Evolutionary conservation across 805 yeast species (phyloP).

Genomic region (Candida sakaeoensis): DNA sequence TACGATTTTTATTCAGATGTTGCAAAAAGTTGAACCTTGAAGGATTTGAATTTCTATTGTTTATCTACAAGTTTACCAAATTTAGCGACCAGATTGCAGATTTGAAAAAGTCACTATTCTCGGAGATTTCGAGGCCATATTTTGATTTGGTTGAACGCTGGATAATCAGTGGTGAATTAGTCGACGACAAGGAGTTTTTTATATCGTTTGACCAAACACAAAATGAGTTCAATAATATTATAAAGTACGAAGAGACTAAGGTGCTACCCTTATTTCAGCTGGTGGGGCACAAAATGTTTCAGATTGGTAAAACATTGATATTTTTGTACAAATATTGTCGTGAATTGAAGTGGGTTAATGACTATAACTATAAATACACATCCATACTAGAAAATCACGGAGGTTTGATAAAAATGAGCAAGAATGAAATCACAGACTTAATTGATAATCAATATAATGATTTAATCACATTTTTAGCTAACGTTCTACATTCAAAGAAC

Average conservation of each 20-base stretch:
- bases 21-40: constrained; percentile 26
- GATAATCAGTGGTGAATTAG: constrained; percentile 64
- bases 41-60: constrained; percentile 54
- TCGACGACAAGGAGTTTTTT: constrained; percentile 63
- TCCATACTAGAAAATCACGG: constrained; percentile 24
- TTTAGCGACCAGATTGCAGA: constrained; percentile 64
- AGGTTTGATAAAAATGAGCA: constrained; percentile 31
- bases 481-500: constrained; percentile 44
- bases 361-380: constrained; percentile 34
- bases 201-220: constrained; percentile 30
- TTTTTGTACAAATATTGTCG: constrained; percentile 64
- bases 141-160: constrained; percentile 57
- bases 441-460: constrained; percentile 46
- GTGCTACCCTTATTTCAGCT: constrained; percentile 41
- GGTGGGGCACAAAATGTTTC: constrained; percentile 41
- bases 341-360: constrained; percentile 62
- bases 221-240: constrained; percentile 31
- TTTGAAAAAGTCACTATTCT: constrained; percentile 29
- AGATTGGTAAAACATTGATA: constrained; percentile 68
- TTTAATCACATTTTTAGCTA: constrained; percentile 49
- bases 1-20: constrained; percentile 56
- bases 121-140: constrained; percentile 54
- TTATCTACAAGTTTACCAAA: constrained; percentile 45
- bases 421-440: constrained; percentile 33
- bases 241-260: constrained; percentile 26